Percentiles rank a stretch among this genome's conserved stretches.
phyloP scores from a whole-genome alignment of 1,139 yeast species.

The Wickerhamomyces sp. region DNA sequence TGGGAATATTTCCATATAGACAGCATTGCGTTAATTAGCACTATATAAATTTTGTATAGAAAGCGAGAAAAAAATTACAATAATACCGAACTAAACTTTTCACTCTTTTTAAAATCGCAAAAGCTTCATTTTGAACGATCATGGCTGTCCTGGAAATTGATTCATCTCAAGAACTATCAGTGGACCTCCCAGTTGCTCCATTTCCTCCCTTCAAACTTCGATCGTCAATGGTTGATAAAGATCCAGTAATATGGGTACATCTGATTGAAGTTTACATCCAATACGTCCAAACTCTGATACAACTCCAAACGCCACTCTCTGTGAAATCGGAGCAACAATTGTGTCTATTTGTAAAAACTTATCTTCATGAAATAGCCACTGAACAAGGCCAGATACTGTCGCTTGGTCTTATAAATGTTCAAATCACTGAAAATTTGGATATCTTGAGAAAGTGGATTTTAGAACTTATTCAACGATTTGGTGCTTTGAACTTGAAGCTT shows the following conservation, averaged over 20 bases:
- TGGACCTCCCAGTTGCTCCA: slow-evolving; percentile 54
- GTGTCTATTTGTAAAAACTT: slow-evolving; percentile 49
- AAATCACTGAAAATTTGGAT: slow-evolving; percentile 49
- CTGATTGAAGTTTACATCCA: slow-evolving; percentile 58
- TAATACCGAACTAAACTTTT: too few species aligned
- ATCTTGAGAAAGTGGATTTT: slow-evolving; percentile 47
- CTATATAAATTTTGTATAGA: not conserved
- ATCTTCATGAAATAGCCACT: slow-evolving; percentile 52
- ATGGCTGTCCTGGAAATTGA: slow-evolving; percentile 1
- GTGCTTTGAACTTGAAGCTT: slow-evolving; percentile 50
- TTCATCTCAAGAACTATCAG: not conserved
- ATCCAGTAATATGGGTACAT: slow-evolving; percentile 80
- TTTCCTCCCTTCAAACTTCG: slow-evolving; percentile 71
- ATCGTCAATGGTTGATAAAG: slow-evolving; percentile 70
- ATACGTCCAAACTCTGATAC: slow-evolving; percentile 33
- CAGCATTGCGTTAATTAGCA: not conserved
- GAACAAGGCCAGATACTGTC: slow-evolving; percentile 59
- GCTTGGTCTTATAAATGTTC: slow-evolving; percentile 66
- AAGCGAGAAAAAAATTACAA: not conserved
- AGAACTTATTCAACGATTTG: slow-evolving; percentile 45
- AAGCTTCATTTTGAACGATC: not conserved
- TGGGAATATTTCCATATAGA: too few species aligned
- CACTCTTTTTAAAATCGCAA: not conserved
- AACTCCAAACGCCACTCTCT: slow-evolving; percentile 32
- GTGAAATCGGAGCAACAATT: slow-evolving; percentile 56